Percentiles rank a stretch among this genome's conserved stretches.
Evolutionary conservation across 305 asterid species (phyloP).

Genomic region (Fraxinus baroniana): DNA sequence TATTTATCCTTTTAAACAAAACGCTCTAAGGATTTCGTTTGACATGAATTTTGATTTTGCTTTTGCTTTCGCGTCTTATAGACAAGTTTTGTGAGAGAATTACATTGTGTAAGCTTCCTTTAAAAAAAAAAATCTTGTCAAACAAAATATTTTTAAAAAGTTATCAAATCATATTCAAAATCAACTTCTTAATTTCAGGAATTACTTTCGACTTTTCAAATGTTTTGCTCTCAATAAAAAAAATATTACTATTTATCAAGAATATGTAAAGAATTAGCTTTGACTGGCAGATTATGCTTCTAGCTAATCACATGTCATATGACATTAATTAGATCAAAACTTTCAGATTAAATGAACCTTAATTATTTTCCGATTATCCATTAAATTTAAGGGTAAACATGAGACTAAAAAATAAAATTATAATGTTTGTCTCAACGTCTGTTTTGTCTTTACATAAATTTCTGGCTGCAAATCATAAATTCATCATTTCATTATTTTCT

Average conservation of each 20-base stretch:
- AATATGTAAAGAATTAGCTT: neutral
- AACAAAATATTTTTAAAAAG: too few species aligned
- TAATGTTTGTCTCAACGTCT: neutral
- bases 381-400: neutral
- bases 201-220: neutral
- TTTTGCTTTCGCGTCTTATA: neutral
- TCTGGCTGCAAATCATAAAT: neutral
- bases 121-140: neutral
- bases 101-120: neutral
- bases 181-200: neutral
- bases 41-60: neutral
- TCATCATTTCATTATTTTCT: neutral
- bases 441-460: neutral
- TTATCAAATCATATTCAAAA: neutral
- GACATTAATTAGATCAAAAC: neutral
- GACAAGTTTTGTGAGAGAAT: neutral
- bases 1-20: neutral
- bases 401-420: neutral
- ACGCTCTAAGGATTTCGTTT: neutral
- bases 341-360: constrained; percentile 24
- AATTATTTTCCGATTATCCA: constrained; percentile 12
- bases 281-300: constrained; percentile 4
- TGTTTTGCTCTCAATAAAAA: neutral
- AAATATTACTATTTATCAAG: neutral
- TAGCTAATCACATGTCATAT: neutral